Conservation (phyloP, 306 rosid genomes). For the Acacia melanoxylon region DNA sequence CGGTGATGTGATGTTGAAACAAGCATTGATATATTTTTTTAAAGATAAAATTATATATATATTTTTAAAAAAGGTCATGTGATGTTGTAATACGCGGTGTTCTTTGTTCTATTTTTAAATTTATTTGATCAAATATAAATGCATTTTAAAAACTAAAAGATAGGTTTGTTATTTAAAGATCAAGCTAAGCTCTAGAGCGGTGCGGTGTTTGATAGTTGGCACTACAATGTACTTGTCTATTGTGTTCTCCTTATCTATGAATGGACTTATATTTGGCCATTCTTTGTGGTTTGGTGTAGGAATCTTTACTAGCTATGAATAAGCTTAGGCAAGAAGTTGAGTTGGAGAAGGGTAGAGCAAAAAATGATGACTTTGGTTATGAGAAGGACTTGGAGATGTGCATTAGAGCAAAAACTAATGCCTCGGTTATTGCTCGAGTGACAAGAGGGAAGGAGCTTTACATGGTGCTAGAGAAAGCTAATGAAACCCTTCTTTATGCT, state of each 20-base stretch:
- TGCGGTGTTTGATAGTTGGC: conserved; percentile 21
- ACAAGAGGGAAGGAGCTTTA: conserved; percentile 95
- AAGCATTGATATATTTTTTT: too few species aligned
- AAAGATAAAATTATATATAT: too few species aligned
- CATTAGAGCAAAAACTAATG: conserved; percentile 87
- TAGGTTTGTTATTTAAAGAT: conserved; percentile 20
- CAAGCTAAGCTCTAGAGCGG: conserved; percentile 9
- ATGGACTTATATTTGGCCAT: conserved; percentile 5
- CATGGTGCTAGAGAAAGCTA: conserved; percentile 93
- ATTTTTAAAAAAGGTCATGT: neutral
- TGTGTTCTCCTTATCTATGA: conserved; percentile 20
- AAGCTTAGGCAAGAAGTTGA: conserved; percentile 90
- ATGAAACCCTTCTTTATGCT: conserved; percentile 88
- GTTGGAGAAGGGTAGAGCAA: conserved; percentile 72
- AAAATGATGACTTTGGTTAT: conserved; percentile 43
- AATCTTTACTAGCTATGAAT: conserved; percentile 84
- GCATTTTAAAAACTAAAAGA: neutral
- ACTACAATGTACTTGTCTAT: neutral
- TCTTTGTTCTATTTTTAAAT: neutral
- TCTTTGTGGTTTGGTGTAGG: conserved; percentile 51
- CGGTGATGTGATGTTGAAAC: too few species aligned
- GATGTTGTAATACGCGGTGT: neutral
- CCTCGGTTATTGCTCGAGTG: conserved; percentile 84
- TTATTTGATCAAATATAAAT: neutral
- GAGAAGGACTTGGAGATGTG: conserved; percentile 85